Evolutionary conservation across 108 stramenopile species (phyloP).

Genomic region (Aurantiochytrium sp.): DNA sequence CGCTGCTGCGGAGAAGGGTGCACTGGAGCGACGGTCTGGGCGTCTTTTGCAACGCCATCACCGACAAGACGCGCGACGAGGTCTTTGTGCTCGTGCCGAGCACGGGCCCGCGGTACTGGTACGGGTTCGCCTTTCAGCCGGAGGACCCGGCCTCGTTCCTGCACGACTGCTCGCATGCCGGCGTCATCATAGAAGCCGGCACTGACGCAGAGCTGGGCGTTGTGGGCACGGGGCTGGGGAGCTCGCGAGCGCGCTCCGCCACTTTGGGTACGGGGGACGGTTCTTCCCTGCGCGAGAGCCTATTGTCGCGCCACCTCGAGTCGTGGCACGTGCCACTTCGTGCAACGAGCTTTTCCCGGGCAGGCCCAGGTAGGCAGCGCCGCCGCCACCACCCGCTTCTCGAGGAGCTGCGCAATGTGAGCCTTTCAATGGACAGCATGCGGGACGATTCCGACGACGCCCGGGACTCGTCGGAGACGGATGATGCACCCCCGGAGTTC

Average conservation of each 20-base stretch:
- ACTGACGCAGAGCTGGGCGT: not conserved
- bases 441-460: too few species aligned
- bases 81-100: constrained; percentile 5
- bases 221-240: not conserved
- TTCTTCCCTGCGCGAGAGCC: not conserved
- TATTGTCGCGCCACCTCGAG: not conserved
- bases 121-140: constrained; percentile 18
- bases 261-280: too few species aligned
- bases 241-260: too few species aligned
- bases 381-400: not conserved
- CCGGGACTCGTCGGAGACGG: too few species aligned
- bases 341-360: not conserved
- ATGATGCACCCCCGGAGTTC: too few species aligned
- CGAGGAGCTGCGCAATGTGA: too few species aligned
- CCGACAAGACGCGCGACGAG: constrained; percentile 13
- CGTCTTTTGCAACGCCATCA: not conserved
- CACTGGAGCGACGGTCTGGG: not conserved
- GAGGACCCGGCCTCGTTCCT: not conserved
- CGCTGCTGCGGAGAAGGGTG: not conserved
- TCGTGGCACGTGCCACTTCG: not conserved
- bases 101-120: not conserved
- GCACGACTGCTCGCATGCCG: constrained; percentile 22
- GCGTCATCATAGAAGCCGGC: not conserved
- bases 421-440: too few species aligned
- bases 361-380: not conserved